A percentile compares a stretch with the other conserved stretches of the same genome.
phyloP scores from a whole-genome alignment of 2,329 filamentous ascomycete species.

The Chaetomiaceae sp. region DNA sequence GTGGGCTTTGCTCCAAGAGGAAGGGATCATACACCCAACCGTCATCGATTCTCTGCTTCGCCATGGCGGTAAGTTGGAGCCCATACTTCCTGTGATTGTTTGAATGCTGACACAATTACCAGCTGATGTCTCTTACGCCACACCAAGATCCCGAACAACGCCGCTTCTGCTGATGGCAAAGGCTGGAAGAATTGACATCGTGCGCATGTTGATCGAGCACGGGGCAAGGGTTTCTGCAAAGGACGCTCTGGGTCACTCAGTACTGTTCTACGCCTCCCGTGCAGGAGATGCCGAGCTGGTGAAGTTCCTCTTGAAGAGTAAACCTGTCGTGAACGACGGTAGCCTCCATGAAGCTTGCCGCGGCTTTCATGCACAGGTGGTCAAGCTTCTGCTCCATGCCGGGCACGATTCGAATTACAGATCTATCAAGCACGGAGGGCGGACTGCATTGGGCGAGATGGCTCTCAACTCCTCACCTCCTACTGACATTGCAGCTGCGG shows the following conservation, averaged over 20 bases:
- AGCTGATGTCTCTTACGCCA: slow-evolving; percentile 24
- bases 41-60: slow-evolving; percentile 21
- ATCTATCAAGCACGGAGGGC: slow-evolving; percentile 28
- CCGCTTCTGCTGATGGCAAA: slow-evolving; percentile 25
- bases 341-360: slow-evolving; percentile 32
- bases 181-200: slow-evolving; percentile 19
- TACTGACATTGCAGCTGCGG: slow-evolving; percentile 19
- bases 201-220: slow-evolving; percentile 21
- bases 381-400: slow-evolving; percentile 26
- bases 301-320: slow-evolving; percentile 25
- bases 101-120: slow-evolving; percentile 4
- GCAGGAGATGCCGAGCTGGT: slow-evolving; percentile 26
- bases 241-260: slow-evolving; percentile 25
- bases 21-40: slow-evolving; percentile 10
- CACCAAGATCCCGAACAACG: slow-evolving; percentile 23
- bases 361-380: slow-evolving; percentile 26
- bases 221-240: slow-evolving; percentile 24
- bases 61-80: slow-evolving; percentile 21
- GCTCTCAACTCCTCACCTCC: slow-evolving; percentile 20
- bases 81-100: not conserved
- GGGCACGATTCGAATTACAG: slow-evolving; percentile 29
- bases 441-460: slow-evolving; percentile 29
- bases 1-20: slow-evolving; percentile 24
- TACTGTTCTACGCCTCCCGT: slow-evolving; percentile 29
- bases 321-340: slow-evolving; percentile 28